Evolutionary conservation across 805 yeast species (phyloP), one percentile per base, ranked within the genome.

Genomic region (Yamadazyma kitorensis): DNA sequence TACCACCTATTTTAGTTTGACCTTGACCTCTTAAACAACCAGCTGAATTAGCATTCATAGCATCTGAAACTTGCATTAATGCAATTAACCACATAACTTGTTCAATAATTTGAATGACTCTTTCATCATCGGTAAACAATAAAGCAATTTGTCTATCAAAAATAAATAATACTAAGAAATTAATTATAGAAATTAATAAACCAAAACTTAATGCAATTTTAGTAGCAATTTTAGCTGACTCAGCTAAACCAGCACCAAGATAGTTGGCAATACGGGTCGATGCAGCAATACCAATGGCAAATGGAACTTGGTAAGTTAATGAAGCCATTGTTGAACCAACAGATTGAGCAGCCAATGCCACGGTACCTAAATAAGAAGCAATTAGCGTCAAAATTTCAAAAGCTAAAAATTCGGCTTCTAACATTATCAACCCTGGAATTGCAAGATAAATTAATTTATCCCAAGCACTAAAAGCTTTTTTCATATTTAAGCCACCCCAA

Each of bases 21-120:
- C 91, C 91, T 59, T 82, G 89, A 5, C 91, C 91, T 52, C 93
- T 70, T 34, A 84, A 62, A 40, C 86, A 71, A 11, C 91, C 91
- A 11, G 86, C 88, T 1, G 84, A 74, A 31, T 81, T 78, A 11
- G 86, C 84, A 43, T 81, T 75, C 48, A 78, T 59, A 8, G 81
- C 80, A 55, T 84, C 93, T 35, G 75, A 74, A 17, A 84, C 58
- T 59, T 83, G 89, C 73, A 80, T 81, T 20, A 76, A 49, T 1
- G 88, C 84, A 29, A 80, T 73, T 28, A 80, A 60, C 53, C 84
- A 78, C 59, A 83, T 61, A 17, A 82, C 72, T 16, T 57, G 55
- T 1, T 68, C 54, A 6, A 82, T 77, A 8, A 72, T 48, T 3
- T 50, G 48, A 18, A 80, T 67, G 2, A 83, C 88, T 2, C 66